Conservation (phyloP, 352 stramenopile genomes). For the Elongisporangium anandrum region DNA sequence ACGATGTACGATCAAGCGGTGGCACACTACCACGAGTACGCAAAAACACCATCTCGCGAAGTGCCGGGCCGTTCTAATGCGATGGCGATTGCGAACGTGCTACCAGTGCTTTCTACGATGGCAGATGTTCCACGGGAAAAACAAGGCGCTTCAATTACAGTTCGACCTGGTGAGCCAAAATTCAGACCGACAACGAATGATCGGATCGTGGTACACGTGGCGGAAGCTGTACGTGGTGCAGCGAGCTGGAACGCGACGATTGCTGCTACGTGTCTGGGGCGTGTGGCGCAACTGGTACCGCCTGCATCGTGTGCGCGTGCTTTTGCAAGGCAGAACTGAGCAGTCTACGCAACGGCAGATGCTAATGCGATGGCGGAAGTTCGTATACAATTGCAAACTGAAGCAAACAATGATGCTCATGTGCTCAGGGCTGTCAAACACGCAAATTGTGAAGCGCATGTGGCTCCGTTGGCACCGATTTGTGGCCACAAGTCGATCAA, state of each 20-base stretch:
- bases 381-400: conserved; percentile 24
- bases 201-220: conserved; percentile 31
- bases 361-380: conserved; percentile 16
- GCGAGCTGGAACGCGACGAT: conserved; percentile 10
- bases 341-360: neutral
- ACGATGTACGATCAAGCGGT: conserved; percentile 7
- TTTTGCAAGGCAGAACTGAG: neutral
- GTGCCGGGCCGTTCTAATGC: conserved; percentile 13
- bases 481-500: neutral
- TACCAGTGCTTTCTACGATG: conserved; percentile 34
- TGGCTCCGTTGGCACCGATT: conserved; percentile 20
- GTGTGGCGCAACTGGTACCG: conserved; percentile 9
- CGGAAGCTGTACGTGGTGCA: conserved; percentile 29
- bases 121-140: neutral
- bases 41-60: neutral
- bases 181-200: neutral
- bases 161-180: conserved; percentile 3
- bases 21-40: neutral
- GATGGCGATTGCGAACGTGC: conserved; percentile 32
- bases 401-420: conserved; percentile 22
- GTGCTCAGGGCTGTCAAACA: conserved; percentile 17
- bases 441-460: conserved; percentile 11
- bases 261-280: conserved; percentile 17
- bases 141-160: neutral
- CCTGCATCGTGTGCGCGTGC: neutral